These are phyloP conservation scores for Ramalina intermedia DNA, from an alignment of 495 filamentous ascomycete genomes.

Conservation along the genomic window DNA sequence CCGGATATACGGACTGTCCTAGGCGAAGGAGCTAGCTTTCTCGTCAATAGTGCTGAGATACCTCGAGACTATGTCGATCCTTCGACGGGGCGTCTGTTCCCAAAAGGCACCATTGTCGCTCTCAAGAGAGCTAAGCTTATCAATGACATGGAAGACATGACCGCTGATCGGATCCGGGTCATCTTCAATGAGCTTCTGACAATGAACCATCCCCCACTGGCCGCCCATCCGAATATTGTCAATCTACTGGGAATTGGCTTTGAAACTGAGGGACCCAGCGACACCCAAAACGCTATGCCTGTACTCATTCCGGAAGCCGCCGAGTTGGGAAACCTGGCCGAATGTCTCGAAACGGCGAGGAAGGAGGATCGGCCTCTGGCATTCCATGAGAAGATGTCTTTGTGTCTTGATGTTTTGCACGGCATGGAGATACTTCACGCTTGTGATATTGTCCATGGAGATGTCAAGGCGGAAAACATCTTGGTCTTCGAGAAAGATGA, in stretches of 20 bases:
- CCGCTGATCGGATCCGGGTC: slow-evolving; percentile 9
- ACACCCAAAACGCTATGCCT: slow-evolving; percentile 14
- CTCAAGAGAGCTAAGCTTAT: slow-evolving; percentile 13
- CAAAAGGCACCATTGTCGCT: slow-evolving; percentile 14
- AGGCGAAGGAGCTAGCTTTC: slow-evolving; percentile 17
- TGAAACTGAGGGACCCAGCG: slow-evolving; percentile 14
- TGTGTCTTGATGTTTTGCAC: slow-evolving; percentile 18
- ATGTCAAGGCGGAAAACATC: slow-evolving; percentile 20
- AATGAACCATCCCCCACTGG: slow-evolving; percentile 16
- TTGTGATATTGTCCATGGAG: slow-evolving; percentile 19
- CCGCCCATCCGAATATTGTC: slow-evolving; percentile 18
- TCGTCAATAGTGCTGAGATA: slow-evolving; percentile 19
- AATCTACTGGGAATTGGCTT: slow-evolving; percentile 18
- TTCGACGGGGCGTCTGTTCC: slow-evolving; percentile 9
- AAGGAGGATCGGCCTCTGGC: slow-evolving; percentile 16
- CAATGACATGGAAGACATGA: slow-evolving; percentile 9
- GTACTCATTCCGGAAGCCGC: slow-evolving; percentile 17
- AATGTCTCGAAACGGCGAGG: slow-evolving; percentile 16
- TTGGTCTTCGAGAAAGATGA: slow-evolving; percentile 14
- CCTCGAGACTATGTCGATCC: slow-evolving; percentile 15
- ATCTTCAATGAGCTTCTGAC: slow-evolving; percentile 17
- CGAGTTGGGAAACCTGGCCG: slow-evolving; percentile 18
- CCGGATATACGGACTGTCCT: slow-evolving; percentile 17
- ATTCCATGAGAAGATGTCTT: slow-evolving; percentile 14
- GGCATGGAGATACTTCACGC: slow-evolving; percentile 20